Conservation (phyloP, 1,284 basidiomycete species). For the Anthracocystis walkeri region DNA sequence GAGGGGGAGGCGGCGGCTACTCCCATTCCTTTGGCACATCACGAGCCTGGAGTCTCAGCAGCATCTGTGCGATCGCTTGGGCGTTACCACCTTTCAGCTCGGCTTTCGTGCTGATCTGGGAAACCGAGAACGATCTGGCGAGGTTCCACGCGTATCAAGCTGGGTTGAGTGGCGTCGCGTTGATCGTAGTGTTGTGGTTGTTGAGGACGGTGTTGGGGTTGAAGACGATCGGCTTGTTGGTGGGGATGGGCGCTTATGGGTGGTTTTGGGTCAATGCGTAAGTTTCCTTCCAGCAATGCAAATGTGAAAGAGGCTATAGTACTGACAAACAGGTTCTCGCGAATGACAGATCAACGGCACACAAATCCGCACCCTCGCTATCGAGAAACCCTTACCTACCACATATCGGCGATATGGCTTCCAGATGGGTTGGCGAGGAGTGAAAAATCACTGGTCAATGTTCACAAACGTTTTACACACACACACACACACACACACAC, state of each 20-base stretch:
- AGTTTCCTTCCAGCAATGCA: conserved; percentile 11
- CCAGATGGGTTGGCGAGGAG: conserved; percentile 58
- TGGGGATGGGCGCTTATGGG: conserved; percentile 60
- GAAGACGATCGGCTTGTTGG: conserved; percentile 58
- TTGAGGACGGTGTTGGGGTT: conserved; percentile 53
- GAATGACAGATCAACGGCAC: conserved; percentile 45
- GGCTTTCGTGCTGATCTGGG: conserved; percentile 56
- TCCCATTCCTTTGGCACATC: conserved; percentile 45
- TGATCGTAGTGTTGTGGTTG: conserved; percentile 54
- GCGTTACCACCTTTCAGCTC: conserved; percentile 59
- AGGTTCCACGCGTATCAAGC: conserved; percentile 65
- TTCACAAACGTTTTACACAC: background rate
- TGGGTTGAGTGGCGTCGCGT: conserved; percentile 49
- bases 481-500: background rate
- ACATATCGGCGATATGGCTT: conserved; percentile 51
- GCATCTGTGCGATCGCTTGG: conserved; percentile 57
- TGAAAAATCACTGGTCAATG: background rate
- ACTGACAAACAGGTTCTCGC: background rate
- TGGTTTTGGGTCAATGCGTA: conserved; percentile 66
- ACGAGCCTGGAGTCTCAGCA: conserved; percentile 51
- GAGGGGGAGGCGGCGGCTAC: conserved; percentile 12
- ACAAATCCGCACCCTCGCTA: conserved; percentile 49
- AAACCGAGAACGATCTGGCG: conserved; percentile 62
- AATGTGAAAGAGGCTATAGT: too few relatives aligned
- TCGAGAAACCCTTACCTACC: conserved; percentile 54